Base-by-base conservation (phyloP, 192 early-diverging fungal genomes). In the Backusella sp. region DNA sequence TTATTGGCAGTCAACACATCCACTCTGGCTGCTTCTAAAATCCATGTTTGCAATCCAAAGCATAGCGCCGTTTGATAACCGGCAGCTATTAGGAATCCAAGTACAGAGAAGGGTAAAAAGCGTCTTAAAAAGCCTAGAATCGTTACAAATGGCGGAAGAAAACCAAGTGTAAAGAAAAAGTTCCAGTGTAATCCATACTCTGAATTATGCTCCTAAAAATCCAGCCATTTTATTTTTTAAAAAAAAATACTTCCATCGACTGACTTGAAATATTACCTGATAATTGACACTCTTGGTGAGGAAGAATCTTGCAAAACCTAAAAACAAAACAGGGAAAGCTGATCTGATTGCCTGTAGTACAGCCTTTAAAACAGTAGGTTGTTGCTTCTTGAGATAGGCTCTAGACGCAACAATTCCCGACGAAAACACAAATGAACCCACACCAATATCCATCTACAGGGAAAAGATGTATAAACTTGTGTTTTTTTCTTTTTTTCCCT, bases 111-210 rank as follows among this genome's bases (percentile, higher is more conserved):
- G 2, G 88, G 85, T 23, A 90, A 70, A 56, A 86, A 79, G 32
- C 80, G 85, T 56, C 82, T 84, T 4, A 93, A 37, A 17, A 75
- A 75, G 32, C 90, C 80, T 8, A 91, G 82, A 12, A 95, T 59
- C 5, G 91, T 87, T 5, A 95, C 91, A 82, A 94, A 88, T 23
- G 95, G 82, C 1, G 96, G 94, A 35, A 99, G 79, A 44, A 96
- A 84, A 9, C 93, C 94, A 17, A 99, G 88, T 2, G 97, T 99
- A 69, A 97, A 87, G 80, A 98, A 99, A 84, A 99, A 99, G 87
- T 99, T 99, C 97, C 97, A 99, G 74, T 99, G 97, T 53, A 94
- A 88, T 28, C 97, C 97, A 78, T 99, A 99, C 79, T 99, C 97
- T 0, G 93, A 88, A 8, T 93, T 92, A 77, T 99, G 96, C 56